Evolutionary conservation across 768 basidiomycete genomes (phyloP).

Genomic region (Sporobolomyces roseus): DNA sequence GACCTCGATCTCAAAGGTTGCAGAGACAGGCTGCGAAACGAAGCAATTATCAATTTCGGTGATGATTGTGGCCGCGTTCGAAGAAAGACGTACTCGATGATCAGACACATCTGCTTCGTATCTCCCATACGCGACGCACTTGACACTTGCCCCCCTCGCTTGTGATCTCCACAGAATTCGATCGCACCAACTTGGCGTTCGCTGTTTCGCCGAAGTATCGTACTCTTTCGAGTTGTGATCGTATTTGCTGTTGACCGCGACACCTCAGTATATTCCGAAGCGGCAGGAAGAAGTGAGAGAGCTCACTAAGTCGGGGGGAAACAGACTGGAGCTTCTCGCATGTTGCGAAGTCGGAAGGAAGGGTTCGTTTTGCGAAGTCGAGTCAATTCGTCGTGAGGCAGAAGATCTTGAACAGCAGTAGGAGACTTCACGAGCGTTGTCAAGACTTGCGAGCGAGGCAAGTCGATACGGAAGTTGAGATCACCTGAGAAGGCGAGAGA

Average conservation of each 20-base stretch:
- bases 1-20: slow-evolving; percentile 51
- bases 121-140: slow-evolving; percentile 1
- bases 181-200: slow-evolving; percentile 94
- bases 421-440: slow-evolving; percentile 55
- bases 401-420: slow-evolving; percentile 59
- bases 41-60: neutral
- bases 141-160: slow-evolving; percentile 7
- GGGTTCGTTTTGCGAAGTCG: slow-evolving; percentile 82
- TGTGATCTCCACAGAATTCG: slow-evolving; percentile 73
- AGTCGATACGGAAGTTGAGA: slow-evolving; percentile 94
- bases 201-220: slow-evolving; percentile 80
- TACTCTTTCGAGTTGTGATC: slow-evolving; percentile 65
- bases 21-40: slow-evolving; percentile 61
- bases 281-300: too few relatives aligned
- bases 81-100: slow-evolving; percentile 1
- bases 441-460: slow-evolving; percentile 75
- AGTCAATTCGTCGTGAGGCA: slow-evolving; percentile 78
- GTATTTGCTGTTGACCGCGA: too few relatives aligned
- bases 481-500: slow-evolving; percentile 57
- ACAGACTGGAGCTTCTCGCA: slow-evolving; percentile 70
- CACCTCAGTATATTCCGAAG: too few relatives aligned
- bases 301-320: slow-evolving; percentile 92
- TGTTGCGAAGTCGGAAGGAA: slow-evolving; percentile 76
- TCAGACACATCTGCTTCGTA: slow-evolving; percentile 24
- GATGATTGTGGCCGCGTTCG: slow-evolving; percentile 43